Percentiles rank a stretch among this genome's conserved stretches.
Conservation (phyloP, 129 eudicot genomes). For the Solidago caesia region DNA sequence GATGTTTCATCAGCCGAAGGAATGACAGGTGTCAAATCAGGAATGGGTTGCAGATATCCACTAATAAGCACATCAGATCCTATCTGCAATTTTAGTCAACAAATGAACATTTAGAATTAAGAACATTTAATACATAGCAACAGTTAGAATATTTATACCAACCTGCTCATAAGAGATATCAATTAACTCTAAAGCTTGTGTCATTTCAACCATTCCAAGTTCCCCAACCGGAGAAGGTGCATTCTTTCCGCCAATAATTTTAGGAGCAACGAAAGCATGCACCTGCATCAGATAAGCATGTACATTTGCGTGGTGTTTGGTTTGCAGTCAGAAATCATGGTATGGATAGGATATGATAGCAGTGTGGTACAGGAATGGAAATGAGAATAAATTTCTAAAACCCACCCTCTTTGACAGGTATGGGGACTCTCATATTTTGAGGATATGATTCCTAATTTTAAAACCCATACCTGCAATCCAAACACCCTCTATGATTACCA, state of each 20-base stretch:
- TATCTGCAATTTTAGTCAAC: constrained; percentile 48
- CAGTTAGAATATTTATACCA: not conserved
- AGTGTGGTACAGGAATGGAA: not conserved
- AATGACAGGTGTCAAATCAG: constrained; percentile 75
- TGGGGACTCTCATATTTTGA: not conserved
- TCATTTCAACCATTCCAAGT: constrained; percentile 99
- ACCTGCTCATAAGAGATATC: constrained; percentile 97
- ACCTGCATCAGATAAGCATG: constrained; percentile 49
- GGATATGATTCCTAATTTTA: not conserved
- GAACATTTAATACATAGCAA: not conserved
- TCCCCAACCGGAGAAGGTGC: constrained; percentile 99
- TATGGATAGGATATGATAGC: not conserved
- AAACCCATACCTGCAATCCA: not conserved
- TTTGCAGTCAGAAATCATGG: not conserved
- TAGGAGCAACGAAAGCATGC: constrained; percentile 96
- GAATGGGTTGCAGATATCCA: constrained; percentile 96
- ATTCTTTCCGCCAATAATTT: constrained; percentile 91
- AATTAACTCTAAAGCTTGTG: constrained; percentile 81
- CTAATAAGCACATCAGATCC: constrained; percentile 96
- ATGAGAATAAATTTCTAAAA: not conserved
- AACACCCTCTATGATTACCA: not conserved
- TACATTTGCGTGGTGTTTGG: not conserved
- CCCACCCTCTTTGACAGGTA: not conserved
- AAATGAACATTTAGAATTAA: not conserved
- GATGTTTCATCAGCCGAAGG: constrained; percentile 83